These are phyloP conservation scores for Exophiala spinifera DNA, from an alignment of 2,329 filamentous ascomycete species.

Conservation along the genomic window DNA sequence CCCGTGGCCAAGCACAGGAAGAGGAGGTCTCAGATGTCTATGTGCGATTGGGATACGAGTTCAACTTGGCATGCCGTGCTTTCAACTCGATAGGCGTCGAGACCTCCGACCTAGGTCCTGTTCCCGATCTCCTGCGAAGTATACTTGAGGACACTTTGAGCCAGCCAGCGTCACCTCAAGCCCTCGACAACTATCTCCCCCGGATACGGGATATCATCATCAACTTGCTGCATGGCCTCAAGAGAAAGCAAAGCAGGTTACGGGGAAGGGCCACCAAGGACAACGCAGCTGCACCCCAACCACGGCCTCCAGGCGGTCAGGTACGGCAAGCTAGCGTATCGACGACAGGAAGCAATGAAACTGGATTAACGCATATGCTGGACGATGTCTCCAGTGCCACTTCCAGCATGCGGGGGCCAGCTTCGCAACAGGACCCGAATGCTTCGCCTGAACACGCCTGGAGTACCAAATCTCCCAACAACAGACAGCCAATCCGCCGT, in stretches of 20 bases:
- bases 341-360: conserved; percentile 45
- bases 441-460: conserved; percentile 1
- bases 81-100: conserved; percentile 97
- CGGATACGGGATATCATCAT: conserved; percentile 98
- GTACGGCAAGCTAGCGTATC: conserved; percentile 47
- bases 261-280: conserved; percentile 52
- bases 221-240: conserved; percentile 89
- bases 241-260: conserved; percentile 92
- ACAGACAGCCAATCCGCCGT: conserved; percentile 17
- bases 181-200: conserved; percentile 88
- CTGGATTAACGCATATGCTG: conserved; percentile 43
- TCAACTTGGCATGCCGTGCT: conserved; percentile 96
- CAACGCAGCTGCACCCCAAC: conserved; percentile 43
- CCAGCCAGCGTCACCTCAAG: conserved; percentile 91
- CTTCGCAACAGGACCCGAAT: conserved; percentile 9
- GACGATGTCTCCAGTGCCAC: conserved; percentile 32
- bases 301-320: conserved; percentile 6
- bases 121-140: conserved; percentile 82
- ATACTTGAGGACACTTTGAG: conserved; percentile 95
- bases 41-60: conserved; percentile 94
- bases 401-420: conserved; percentile 14
- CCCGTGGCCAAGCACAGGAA: conserved; percentile 84
- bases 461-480: conserved; percentile 5
- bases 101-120: conserved; percentile 87
- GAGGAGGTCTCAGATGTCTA: conserved; percentile 97